These are phyloP conservation scores for Venturia asperata DNA, from an alignment of 2,329 filamentous ascomycete species.

Conservation along the genomic window DNA sequence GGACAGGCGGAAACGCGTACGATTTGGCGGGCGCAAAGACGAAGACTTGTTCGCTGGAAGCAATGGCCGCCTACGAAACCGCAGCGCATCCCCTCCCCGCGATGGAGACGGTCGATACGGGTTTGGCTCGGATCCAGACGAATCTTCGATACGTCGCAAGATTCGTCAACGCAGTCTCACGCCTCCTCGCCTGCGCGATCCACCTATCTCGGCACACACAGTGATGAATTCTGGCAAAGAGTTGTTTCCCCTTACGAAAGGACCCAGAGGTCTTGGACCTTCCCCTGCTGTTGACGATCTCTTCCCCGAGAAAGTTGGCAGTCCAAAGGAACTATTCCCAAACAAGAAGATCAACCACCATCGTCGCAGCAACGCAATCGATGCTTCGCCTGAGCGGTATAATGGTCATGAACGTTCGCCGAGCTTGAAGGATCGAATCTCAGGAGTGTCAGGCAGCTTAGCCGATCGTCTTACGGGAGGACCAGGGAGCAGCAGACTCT, in stretches of 20 bases:
- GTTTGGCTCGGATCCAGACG: slow-evolving; percentile 38
- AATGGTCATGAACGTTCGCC: slow-evolving; percentile 24
- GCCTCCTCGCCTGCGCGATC: slow-evolving; percentile 26
- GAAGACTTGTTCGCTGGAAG: slow-evolving; percentile 30
- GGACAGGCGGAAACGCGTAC: slow-evolving; percentile 25
- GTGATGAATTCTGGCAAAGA: slow-evolving; percentile 27
- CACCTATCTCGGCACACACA: slow-evolving; percentile 22
- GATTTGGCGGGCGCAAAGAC: slow-evolving; percentile 21
- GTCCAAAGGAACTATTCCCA: slow-evolving; percentile 32
- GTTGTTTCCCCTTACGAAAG: slow-evolving; percentile 26
- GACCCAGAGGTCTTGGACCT: slow-evolving; percentile 9
- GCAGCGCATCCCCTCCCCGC: slow-evolving; percentile 51
- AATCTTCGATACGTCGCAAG: slow-evolving; percentile 37
- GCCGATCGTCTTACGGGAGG: slow-evolving; percentile 14
- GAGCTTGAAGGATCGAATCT: slow-evolving; percentile 12
- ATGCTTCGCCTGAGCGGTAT: slow-evolving; percentile 23
- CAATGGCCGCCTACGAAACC: slow-evolving; percentile 46
- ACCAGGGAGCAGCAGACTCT: slow-evolving; percentile 16
- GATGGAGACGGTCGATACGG: slow-evolving; percentile 44
- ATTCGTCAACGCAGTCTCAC: slow-evolving; percentile 38
- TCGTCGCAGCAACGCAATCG: slow-evolving; percentile 38
- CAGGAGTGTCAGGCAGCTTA: background rate
- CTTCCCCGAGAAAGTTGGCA: slow-evolving; percentile 18
- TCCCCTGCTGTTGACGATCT: slow-evolving; percentile 21
- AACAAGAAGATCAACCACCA: slow-evolving; percentile 35